Percentiles rank a stretch among this genome's conserved stretches.
Evolutionary conservation across 352 stramenopile species (phyloP).

Genomic region (Phytopythium sindhum): DNA sequence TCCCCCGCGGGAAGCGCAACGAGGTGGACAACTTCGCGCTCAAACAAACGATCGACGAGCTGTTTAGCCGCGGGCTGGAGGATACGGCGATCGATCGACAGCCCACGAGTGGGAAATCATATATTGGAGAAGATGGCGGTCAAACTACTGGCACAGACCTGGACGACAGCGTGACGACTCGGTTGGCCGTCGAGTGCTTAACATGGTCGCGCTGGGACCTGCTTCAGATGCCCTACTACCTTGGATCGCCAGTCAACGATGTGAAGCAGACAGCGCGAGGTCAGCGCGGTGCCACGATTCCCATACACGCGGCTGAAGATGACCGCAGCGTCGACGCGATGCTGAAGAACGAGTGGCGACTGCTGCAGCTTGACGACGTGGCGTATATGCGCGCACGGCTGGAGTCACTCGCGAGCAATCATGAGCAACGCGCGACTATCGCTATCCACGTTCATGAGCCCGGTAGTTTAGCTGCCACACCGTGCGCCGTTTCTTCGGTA

Average conservation of each 20-base stretch:
- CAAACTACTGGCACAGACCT: neutral
- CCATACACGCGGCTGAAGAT: neutral
- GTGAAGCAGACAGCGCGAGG: neutral
- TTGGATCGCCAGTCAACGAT: neutral
- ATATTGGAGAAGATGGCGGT: neutral
- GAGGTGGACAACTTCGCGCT: neutral
- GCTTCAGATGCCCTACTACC: constrained; percentile 15
- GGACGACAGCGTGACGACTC: neutral
- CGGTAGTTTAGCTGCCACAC: neutral
- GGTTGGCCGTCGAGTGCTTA: neutral
- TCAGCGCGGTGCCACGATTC: neutral
- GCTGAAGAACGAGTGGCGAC: constrained; percentile 35
- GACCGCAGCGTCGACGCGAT: constrained; percentile 28
- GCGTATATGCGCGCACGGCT: constrained; percentile 35
- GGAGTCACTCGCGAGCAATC: constrained; percentile 24
- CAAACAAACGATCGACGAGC: neutral
- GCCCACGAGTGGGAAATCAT: too few species aligned
- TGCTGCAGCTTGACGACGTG: constrained; percentile 29
- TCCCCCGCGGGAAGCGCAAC: constrained; percentile 1
- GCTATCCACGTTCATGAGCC: constrained; percentile 9
- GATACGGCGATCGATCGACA: neutral
- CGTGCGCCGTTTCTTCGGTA: neutral
- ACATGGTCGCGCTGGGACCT: constrained; percentile 23
- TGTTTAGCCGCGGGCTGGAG: neutral
- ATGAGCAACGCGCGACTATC: constrained; percentile 37